Evolutionary conservation across 2,329 filamentous ascomycete genomes (phyloP), one percentile per base, ranked within the genome.

Genomic region (Trichoderma simmonsii): DNA sequence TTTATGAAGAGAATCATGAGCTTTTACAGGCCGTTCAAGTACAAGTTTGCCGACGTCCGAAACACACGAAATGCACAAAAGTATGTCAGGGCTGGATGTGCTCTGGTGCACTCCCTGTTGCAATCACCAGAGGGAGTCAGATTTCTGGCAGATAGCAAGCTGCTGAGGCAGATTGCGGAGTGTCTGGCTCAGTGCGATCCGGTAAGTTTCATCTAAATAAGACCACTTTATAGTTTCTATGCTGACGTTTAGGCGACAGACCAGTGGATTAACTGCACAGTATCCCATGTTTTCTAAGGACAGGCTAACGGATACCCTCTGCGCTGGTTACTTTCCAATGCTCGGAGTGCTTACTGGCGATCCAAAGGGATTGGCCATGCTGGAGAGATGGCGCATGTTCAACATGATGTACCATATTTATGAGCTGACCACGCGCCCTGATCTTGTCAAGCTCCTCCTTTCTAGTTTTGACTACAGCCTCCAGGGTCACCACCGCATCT

Each of bases 341-440:
- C 84, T 99, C 2, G 97, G 96, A 8, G 91, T 93, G 12, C 83
- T 99, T 72, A 98, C 92, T 76, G 91, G 91, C 68, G 94, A 97
- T 77, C 84, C 88, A 0, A 93, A 92, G 76, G 96, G 96, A 0
- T 86, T 98, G 28, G 90, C 92, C 73, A 95, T 99, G 83, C 89
- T 99, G 78, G 95, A 98, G 80, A 87, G 94, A 77, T 98, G 96
- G 95, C 93, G 94, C 77, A 97, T 99, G 87, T 95, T 98, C 83
- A 98, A 98, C 81, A 99, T 99, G 94, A 97, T 98, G 86, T 99
- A 99, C 80, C 96, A 98, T 81, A 97, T 99, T 73, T 89, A 98
- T 72, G 95, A 98, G 78, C 86, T 97, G 59, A 94, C 93, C 77
- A 92, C 96, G 80, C 92, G 96, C 3, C 94, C 95, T 60, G 96